Percentiles rank a stretch among this genome's conserved stretches.
Conservation (phyloP, 306 rosid genomes). For the Acacia acuminata region DNA sequence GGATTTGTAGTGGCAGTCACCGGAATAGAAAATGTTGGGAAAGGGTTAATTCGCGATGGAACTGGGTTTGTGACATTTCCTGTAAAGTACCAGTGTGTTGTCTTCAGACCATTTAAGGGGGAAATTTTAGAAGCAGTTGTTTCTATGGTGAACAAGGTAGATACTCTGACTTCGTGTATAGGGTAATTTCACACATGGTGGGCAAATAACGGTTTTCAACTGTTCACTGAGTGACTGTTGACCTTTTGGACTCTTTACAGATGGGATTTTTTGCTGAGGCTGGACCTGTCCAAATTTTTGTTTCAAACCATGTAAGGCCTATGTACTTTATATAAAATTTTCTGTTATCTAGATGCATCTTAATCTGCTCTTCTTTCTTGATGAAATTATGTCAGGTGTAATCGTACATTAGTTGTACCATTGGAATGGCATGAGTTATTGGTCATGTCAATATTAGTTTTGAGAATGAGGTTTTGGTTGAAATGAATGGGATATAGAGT, state of each 20-base stretch:
- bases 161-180: not conserved
- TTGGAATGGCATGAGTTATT: not conserved
- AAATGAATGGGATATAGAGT: not conserved
- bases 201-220: conserved; percentile 14
- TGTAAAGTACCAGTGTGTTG: conserved; percentile 95
- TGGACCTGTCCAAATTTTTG: conserved; percentile 97
- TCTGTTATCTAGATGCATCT: not conserved
- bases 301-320: conserved; percentile 86
- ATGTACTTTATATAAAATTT: not conserved
- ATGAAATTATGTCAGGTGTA: not conserved
- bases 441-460: conserved; percentile 11
- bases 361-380: not conserved
- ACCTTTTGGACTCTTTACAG: conserved; percentile 42
- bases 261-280: conserved; percentile 99
- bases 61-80: conserved; percentile 97
- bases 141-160: conserved; percentile 95
- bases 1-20: conserved; percentile 97
- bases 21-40: conserved; percentile 85
- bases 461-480: not conserved
- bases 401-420: not conserved
- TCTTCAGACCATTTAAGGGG: conserved; percentile 93
- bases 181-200: not conserved
- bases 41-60: conserved; percentile 89
- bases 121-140: conserved; percentile 97
- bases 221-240: conserved; percentile 5